Evolutionary conservation across 129 eudicot species (phyloP).

Genomic region (Flaveria brownii): DNA sequence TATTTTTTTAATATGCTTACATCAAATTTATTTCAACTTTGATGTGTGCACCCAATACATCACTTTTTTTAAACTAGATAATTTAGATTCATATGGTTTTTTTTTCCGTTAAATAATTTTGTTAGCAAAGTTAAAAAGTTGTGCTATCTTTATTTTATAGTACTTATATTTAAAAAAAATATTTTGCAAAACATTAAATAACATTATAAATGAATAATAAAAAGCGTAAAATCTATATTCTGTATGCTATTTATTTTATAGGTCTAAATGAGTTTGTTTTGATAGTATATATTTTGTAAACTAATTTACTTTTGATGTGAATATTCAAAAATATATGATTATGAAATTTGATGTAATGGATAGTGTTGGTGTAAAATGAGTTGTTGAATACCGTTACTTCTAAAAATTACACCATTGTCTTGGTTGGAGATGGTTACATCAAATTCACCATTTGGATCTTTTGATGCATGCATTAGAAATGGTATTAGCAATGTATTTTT

Average conservation of each 20-base stretch:
- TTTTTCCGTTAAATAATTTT: neutral
- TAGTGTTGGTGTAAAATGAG: no score
- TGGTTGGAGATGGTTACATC: neutral
- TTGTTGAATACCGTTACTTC: neutral
- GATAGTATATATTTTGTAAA: neutral
- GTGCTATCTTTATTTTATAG: neutral
- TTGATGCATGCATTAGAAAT: neutral
- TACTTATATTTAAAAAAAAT: neutral
- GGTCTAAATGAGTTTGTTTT: neutral
- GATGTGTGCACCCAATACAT: neutral
- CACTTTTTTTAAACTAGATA: neutral
- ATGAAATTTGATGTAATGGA: no score
- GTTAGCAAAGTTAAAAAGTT: neutral
- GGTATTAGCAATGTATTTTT: neutral
- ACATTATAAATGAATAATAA: neutral
- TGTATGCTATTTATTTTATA: neutral
- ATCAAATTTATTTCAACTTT: neutral
- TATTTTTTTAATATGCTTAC: neutral
- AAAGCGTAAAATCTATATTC: neutral
- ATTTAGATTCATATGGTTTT: neutral
- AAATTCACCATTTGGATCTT: neutral
- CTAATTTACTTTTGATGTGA: neutral
- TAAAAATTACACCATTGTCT: neutral
- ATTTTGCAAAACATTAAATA: neutral
- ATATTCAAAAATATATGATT: no score